phyloP scores from a whole-genome alignment of 805 yeast species.

The Monosporozyma yasuniensis region DNA sequence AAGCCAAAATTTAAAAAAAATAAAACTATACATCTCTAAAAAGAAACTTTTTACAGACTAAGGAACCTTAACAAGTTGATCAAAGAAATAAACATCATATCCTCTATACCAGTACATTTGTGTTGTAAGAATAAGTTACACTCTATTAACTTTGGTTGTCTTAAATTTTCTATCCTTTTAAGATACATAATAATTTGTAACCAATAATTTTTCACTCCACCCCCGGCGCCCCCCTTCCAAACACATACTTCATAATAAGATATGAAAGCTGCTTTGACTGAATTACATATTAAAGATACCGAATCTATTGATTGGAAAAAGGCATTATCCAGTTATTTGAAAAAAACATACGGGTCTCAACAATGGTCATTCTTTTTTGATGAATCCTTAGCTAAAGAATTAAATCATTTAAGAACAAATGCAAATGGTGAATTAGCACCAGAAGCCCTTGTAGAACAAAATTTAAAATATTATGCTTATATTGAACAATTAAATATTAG shows the following conservation, averaged over 20 bases:
- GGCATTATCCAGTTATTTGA: conserved; percentile 23
- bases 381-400: conserved; percentile 18
- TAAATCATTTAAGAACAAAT: conserved; percentile 23
- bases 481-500: conserved; percentile 72
- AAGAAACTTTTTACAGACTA: background rate
- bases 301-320: conserved; percentile 26
- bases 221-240: background rate
- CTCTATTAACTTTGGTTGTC: too few species aligned
- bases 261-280: conserved; percentile 22
- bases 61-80: background rate
- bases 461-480: conserved; percentile 66
- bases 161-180: background rate
- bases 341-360: conserved; percentile 24
- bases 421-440: conserved; percentile 28
- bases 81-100: too few species aligned
- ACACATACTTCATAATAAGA: background rate
- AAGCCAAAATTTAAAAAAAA: background rate
- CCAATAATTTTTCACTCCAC: background rate
- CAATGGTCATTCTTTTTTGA: conserved; percentile 27
- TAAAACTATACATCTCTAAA: background rate
- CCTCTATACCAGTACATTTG: too few species aligned
- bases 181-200: background rate
- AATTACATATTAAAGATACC: conserved; percentile 25
- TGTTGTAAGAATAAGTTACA: too few species aligned
- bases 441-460: conserved; percentile 27